Base-by-base conservation (phyloP, 116 monocot species). In the Posidonia oceanica region DNA sequence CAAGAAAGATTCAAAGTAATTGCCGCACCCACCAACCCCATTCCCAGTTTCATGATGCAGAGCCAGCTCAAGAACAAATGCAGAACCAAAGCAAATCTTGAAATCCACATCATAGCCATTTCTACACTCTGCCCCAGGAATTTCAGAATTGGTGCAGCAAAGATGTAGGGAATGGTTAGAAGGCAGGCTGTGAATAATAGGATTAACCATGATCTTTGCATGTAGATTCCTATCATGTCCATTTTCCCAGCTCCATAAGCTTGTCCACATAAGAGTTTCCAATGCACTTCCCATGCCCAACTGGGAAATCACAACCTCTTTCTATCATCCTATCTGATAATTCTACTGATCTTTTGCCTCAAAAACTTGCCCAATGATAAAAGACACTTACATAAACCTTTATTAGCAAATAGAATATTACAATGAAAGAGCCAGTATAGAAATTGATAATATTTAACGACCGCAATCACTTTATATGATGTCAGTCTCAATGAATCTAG, bases 161-260 rank as follows among this genome's bases (percentile, higher is more conserved):
- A 80, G 0, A 82, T 52, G 55, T 83, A 83, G 15, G 62, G 39
- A 36, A 68, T 17, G 17, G 70, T 53, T 0, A 86, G 61, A 5
- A 71, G 10, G 0, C 56, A 13, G 7, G 83, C 80, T 3, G 77
- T 75, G 39, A 54, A 20, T 14, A 70, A 53, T 10, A 80, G 77
- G 7, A 83, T 66, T 0, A 86, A 29, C 83, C 86, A 86, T 15
- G 86, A 83, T 39, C 80, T 77, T 61, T 83, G 86, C 73, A 80
- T 16, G 72, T 86, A 86, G 53, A 86, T 73, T 38, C 83, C 86
- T 2, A 86, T 39, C 82, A 75, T 71, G 74, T 52, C 39, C 6
- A 59, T 23, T 65, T 75, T 66, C 39, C 75, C 77, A 10, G 86
- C 83, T 3, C 86, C 83, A 58, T 62, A 77, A 13, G 83, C 86